These are phyloP conservation scores for Ceratobasidium sp. DNA, from an alignment of 1,284 basidiomycete genomes.

Conservation along the genomic window DNA sequence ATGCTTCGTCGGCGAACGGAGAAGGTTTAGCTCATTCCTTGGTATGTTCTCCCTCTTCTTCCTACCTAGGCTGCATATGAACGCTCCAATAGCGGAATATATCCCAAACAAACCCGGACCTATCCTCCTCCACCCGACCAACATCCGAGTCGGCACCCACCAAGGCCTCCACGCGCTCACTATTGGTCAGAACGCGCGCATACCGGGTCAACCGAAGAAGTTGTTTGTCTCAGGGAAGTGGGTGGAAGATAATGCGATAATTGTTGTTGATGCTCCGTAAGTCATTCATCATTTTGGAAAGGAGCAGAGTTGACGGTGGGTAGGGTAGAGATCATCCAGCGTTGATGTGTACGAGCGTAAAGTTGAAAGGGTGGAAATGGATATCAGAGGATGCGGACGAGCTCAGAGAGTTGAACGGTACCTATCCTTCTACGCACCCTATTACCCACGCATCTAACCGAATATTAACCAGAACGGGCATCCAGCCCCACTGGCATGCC, in stretches of 20 bases:
- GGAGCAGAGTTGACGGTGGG: slow-evolving; percentile 8
- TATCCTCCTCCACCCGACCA: slow-evolving; percentile 73
- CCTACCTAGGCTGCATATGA: not conserved
- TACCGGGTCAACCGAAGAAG: slow-evolving; percentile 72
- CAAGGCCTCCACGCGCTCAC: slow-evolving; percentile 90
- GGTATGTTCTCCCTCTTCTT: slow-evolving; percentile 61
- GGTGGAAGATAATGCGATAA: slow-evolving; percentile 69
- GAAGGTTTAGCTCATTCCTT: slow-evolving; percentile 80
- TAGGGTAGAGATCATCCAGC: slow-evolving; percentile 71
- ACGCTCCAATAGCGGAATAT: slow-evolving; percentile 75
- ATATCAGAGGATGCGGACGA: slow-evolving; percentile 70
- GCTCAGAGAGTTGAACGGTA: not conserved
- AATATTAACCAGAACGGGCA: slow-evolving; percentile 65
- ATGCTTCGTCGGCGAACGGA: slow-evolving; percentile 93
- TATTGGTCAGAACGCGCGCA: slow-evolving; percentile 82
- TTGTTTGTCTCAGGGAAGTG: slow-evolving; percentile 87
- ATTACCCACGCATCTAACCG: slow-evolving; percentile 47
- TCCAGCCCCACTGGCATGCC: slow-evolving; percentile 61
- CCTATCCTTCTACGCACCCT: not conserved
- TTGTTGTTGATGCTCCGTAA: slow-evolving; percentile 70
- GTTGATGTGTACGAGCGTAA: slow-evolving; percentile 67
- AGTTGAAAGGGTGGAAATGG: slow-evolving; percentile 74
- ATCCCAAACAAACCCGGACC: slow-evolving; percentile 75
- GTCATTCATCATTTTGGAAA: not conserved
- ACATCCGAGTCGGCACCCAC: slow-evolving; percentile 70